Percentiles rank a stretch among this genome's conserved stretches.
phyloP scores from a whole-genome alignment of 2,329 filamentous ascomycete species.

The Proliferodiscus dingleyae region DNA sequence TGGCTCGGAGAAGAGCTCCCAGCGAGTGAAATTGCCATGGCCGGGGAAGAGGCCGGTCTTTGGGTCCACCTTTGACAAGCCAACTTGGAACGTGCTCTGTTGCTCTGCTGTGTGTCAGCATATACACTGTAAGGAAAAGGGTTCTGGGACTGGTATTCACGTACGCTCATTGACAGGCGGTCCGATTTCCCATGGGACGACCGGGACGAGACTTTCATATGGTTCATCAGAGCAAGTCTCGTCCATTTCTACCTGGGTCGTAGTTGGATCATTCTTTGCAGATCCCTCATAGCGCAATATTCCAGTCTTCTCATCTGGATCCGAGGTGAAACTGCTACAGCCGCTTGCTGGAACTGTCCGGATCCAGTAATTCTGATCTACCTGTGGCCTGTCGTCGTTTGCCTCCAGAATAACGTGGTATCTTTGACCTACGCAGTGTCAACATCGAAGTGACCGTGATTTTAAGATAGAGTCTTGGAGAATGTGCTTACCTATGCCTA shows the following conservation, averaged over 20 bases:
- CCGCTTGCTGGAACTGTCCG: constrained; percentile 8
- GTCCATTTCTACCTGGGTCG: neutral
- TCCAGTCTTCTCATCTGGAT: neutral
- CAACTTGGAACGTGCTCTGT: neutral
- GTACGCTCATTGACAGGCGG: constrained; percentile 3
- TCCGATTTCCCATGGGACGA: constrained; percentile 1
- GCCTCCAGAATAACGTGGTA: constrained; percentile 41
- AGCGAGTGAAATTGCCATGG: constrained; percentile 2
- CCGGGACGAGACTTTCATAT: constrained; percentile 2
- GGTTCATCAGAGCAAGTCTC: neutral
- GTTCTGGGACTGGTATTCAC: neutral
- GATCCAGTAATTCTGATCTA: constrained; percentile 50
- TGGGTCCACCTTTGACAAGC: neutral
- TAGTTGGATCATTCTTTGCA: neutral
- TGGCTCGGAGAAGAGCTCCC: too few species aligned
- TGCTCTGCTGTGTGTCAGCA: neutral
- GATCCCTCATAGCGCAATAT: constrained; percentile 2
- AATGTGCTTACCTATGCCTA: constrained; percentile 28
- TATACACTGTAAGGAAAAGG: too few species aligned
- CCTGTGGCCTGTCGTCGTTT: neutral
- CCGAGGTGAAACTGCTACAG: neutral
- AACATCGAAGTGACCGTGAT: too few species aligned
- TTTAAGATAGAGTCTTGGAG: constrained; percentile 31
- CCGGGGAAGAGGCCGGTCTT: neutral
- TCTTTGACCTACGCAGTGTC: constrained; percentile 50